Evolutionary conservation across 164 flowering plant species (phyloP), one percentile per base, ranked within the genome.

Genomic region (Aristolochia californica): DNA sequence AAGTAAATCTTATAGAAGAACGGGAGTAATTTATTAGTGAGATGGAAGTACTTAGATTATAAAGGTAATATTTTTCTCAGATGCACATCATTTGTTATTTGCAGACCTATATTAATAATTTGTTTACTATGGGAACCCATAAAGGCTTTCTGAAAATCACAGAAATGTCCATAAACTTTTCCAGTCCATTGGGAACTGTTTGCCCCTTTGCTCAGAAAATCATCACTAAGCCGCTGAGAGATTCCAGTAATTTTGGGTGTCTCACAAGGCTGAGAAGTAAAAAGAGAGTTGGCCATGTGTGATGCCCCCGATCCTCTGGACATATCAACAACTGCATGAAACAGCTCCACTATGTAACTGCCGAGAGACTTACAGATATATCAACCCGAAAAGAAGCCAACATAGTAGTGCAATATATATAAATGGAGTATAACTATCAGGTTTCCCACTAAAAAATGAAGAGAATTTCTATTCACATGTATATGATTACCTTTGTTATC

Each of bases 241-340:
- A 58, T 45, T 49, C 68, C 66, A 77, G 62, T 72, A 64, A 57
- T 71, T 78, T 76, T 64, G 64, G 75, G 77, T 53, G 65, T 64
- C 66, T 57, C 68, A 64, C 66, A 72, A 52, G 76, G 86, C 73
- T 79, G 61, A 70, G 89, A 76, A 65, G 80, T 80, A 80, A 85
- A 84, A 60, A 91, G 91, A 75, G 91, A 84, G 77, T 77, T 79
- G 78, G 95, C 95, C 97, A 90, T 67, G 61, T 73, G 55, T 50
- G 95, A 91, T 76, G 68, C 95, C 81, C 84, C 88, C 70, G 74
- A 77, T 49, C 71, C 79, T 78, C 76, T 79, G 80, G 78, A 70
- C 68, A 72, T 71, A 79, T 71, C 78, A 57, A 62, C 80, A 80
- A 71, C 95, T 87, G 94, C 95, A 90, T 66, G 77, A 82, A 82